These are phyloP conservation scores for Halteria grandinella DNA, from an alignment of 73 alveolate genomes.

Conservation along the genomic window DNA sequence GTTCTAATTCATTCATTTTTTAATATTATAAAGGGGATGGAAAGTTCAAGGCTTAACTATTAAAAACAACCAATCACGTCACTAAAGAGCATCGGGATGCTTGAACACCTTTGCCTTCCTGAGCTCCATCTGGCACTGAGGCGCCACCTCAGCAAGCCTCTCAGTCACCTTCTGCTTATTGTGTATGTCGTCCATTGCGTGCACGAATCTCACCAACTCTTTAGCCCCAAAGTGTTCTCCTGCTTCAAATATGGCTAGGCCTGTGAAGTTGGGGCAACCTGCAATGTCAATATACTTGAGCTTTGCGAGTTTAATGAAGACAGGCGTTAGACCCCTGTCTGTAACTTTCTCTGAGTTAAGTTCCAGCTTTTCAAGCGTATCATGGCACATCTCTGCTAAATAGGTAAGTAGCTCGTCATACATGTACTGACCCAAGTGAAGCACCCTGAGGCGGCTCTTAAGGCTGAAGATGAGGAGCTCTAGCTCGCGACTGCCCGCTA, in stretches of 20 bases:
- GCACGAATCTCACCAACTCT: not conserved
- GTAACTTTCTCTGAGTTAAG: conserved; percentile 8
- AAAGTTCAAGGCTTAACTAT: no score
- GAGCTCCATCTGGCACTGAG: conserved; percentile 8
- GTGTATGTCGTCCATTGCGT: not conserved
- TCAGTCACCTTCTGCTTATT: conserved; percentile 15
- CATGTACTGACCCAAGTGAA: conserved; percentile 24
- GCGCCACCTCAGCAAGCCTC: conserved; percentile 5
- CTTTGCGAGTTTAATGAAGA: not conserved
- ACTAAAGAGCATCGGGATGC: no score
- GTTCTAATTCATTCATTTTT: no score
- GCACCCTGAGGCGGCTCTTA: conserved; percentile 4
- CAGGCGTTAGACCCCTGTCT: conserved; percentile 19
- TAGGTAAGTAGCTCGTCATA: conserved; percentile 32
- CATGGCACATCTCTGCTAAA: conserved; percentile 30
- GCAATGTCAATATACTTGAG: conserved; percentile 25
- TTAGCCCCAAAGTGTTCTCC: not conserved
- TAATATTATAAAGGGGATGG: no score
- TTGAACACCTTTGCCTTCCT: no score
- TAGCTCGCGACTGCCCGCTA: conserved; percentile 43
- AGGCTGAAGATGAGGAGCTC: conserved; percentile 23
- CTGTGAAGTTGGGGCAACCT: conserved; percentile 37
- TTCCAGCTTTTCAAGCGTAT: conserved; percentile 11
- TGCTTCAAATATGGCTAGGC: conserved; percentile 8
- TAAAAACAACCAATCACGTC: no score